Base-by-base conservation (phyloP, 169 alveolate species). In the Plasmodium blacklocki region DNA sequence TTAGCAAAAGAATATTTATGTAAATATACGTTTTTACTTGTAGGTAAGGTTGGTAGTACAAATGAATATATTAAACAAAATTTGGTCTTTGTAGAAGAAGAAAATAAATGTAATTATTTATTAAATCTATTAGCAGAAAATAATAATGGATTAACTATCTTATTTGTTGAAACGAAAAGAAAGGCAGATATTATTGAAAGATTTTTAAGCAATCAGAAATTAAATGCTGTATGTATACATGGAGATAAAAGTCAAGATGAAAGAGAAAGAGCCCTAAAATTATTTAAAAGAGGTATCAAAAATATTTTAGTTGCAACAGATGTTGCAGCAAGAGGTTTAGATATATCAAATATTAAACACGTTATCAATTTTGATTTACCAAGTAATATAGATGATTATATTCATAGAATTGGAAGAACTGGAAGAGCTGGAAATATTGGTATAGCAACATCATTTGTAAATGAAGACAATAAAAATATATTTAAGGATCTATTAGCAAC, bases 361-460 rank as follows among this genome's bases (percentile, higher is more conserved):
- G 99, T 98, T 19, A 96, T 99, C 43, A 97, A 98, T 94, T 97
- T 96, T 80, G 99, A 98, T 92, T 95, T 98, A 52, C 99, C 99
- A 14, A 94, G 97, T 68, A 97, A 98, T 89, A 96, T 95, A 18
- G 98, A 97, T 88, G 98, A 96, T 80, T 98, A 98, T 93, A 98
- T 98, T 45, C 99, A 98, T 93, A 86, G 98, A 72, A 98, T 98
- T 58, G 99, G 99, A 32, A 96, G 99, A 91, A 98, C 99, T 11
- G 99, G 99, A 8, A 94, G 99, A 72, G 99, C 99, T 14, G 99
- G 99, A n/a, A 97, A 97, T 76, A 94, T 95, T 19, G 99, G 99
- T 64, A 95, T 93, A 80, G 99, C 99, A 26, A 97, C 98, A 0
- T 96, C 99, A 19, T 96, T 98, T 71, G 97, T 98, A 47, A 96